Conservation (phyloP, 192 early-diverging fungal genomes). For the Coemansia reversa region DNA sequence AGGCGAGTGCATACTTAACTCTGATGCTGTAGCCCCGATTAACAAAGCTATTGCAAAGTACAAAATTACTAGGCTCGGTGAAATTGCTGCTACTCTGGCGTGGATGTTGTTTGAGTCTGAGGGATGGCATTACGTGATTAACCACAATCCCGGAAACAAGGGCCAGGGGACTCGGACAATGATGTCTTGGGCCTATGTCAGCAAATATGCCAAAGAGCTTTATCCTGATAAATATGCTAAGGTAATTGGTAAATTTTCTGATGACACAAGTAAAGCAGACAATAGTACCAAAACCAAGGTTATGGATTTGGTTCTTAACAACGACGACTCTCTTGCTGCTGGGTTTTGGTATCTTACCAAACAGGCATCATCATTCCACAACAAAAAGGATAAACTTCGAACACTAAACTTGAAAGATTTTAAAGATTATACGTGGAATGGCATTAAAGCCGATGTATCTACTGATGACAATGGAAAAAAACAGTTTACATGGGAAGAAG, state of each 20-base stretch:
- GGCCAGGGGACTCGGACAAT: conserved; percentile 37
- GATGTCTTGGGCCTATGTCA: conserved; percentile 24
- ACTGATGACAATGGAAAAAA: no score
- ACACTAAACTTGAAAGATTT: no score
- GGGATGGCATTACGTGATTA: conserved; percentile 30
- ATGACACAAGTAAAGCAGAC: not conserved
- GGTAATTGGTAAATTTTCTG: not conserved
- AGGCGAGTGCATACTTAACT: conserved; percentile 27
- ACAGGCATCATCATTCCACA: no score
- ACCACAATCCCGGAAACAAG: conserved; percentile 13
- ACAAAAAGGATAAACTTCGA: no score
- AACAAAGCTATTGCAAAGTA: conserved; percentile 29
- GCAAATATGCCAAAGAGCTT: conserved; percentile 22
- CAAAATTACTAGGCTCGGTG: conserved; percentile 11
- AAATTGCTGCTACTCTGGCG: conserved; percentile 27
- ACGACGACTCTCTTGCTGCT: conserved; percentile 31
- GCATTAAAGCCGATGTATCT: no score
- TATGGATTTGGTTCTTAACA: conserved; percentile 23
- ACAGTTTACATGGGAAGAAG: no score
- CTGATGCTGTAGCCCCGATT: conserved; percentile 15
- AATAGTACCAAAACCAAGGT: conserved; percentile 14
- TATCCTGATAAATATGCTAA: conserved; percentile 3
- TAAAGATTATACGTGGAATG: no score
- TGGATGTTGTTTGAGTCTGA: conserved; percentile 33
- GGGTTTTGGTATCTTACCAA: conserved; percentile 38